These are phyloP conservation scores for Sinapis alba DNA, from an alignment of 441 rosid genomes.

Conservation along the genomic window DNA sequence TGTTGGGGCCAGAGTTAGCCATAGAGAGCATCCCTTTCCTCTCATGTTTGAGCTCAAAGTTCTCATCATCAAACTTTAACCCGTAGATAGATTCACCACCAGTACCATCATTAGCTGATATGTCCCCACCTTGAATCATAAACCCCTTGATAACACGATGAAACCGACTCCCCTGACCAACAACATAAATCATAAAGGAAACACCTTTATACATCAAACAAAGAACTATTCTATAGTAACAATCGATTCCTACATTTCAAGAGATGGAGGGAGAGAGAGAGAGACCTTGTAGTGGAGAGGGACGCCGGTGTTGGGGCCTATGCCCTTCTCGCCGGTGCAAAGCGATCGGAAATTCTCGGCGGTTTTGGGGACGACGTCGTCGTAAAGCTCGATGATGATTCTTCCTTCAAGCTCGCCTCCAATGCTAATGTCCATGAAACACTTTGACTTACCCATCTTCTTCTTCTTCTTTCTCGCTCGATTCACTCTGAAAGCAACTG, in stretches of 20 bases:
- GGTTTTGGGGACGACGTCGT: conserved; percentile 87
- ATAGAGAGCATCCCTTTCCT: conserved; percentile 93
- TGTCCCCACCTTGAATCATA: conserved; percentile 97
- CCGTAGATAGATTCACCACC: conserved; percentile 97
- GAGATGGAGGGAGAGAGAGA: not conserved
- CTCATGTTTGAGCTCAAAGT: conserved; percentile 89
- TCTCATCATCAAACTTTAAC: conserved; percentile 88
- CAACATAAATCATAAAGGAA: conserved; percentile 6
- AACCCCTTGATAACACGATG: conserved; percentile 87
- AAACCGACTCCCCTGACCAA: conserved; percentile 77
- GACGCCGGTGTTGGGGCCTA: conserved; percentile 72
- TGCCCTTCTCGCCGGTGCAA: conserved; percentile 91
- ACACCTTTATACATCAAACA: not conserved
- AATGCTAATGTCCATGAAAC: conserved; percentile 86
- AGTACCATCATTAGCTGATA: conserved; percentile 85
- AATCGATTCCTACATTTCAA: conserved; percentile 16
- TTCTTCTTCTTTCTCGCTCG: not conserved
- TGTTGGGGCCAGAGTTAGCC: conserved; percentile 89
- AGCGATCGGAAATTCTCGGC: conserved; percentile 93
- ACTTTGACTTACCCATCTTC: conserved; percentile 59
- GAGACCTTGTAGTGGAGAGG: conserved; percentile 92
- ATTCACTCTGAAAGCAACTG: not conserved
- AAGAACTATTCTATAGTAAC: no score
- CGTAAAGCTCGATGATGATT: conserved; percentile 80
- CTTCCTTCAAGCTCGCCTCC: conserved; percentile 96